phyloP scores from a whole-genome alignment of 345 rosid species.

The Stellera chamaejasme region DNA sequence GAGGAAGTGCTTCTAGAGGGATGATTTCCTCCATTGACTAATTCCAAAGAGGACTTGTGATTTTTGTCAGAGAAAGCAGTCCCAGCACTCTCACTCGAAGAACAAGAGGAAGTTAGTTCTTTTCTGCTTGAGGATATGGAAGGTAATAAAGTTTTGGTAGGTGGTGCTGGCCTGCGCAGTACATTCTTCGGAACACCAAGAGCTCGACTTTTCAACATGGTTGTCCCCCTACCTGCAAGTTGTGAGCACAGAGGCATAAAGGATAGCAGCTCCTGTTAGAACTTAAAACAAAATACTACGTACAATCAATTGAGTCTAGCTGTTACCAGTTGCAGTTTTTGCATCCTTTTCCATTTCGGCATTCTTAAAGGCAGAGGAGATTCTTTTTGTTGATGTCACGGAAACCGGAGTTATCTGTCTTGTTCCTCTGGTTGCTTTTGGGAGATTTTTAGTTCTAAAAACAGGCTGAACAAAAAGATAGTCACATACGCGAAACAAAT shows the following conservation, averaged over 20 bases:
- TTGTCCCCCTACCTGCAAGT: slow-evolving; percentile 43
- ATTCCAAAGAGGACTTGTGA: slow-evolving; percentile 28
- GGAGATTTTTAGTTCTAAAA: slow-evolving; percentile 29
- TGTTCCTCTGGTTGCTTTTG: slow-evolving; percentile 42
- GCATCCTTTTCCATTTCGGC: slow-evolving; percentile 43
- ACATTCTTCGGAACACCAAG: slow-evolving; percentile 26
- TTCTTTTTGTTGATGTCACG: slow-evolving; percentile 41
- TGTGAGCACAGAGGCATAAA: background rate
- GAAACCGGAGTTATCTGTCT: slow-evolving; percentile 25
- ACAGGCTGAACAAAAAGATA: slow-evolving; percentile 24
- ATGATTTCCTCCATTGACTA: slow-evolving; percentile 27
- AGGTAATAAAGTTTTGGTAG: slow-evolving; percentile 32
- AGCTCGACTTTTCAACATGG: slow-evolving; percentile 23
- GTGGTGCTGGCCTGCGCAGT: slow-evolving; percentile 35
- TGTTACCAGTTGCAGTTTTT: slow-evolving; percentile 29
- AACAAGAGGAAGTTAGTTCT: slow-evolving; percentile 49
- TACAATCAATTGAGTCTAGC: background rate
- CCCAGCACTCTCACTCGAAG: slow-evolving; percentile 56
- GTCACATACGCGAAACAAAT: background rate
- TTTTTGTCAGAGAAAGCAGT: slow-evolving; percentile 43
- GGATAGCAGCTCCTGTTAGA: too few species aligned
- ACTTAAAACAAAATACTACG: background rate
- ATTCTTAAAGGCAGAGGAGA: slow-evolving; percentile 39
- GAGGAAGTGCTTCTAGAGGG: slow-evolving; percentile 22
- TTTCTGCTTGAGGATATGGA: slow-evolving; percentile 41